Evolutionary conservation across 2,329 filamentous ascomycete genomes (phyloP), one percentile per base, ranked within the genome.

Genomic region (Scytalidium sp.): DNA sequence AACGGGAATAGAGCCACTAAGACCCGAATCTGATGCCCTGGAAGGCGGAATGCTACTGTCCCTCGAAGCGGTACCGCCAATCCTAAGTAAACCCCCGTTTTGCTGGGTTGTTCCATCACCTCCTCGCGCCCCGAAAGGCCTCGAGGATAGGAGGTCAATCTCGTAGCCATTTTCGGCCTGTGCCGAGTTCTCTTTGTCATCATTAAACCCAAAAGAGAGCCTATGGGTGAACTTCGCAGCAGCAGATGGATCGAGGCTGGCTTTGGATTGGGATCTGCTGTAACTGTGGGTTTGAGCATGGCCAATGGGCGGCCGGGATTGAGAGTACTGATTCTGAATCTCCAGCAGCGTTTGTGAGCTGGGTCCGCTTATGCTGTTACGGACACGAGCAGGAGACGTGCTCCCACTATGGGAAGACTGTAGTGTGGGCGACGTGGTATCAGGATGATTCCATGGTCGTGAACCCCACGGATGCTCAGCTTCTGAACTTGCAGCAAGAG

Each of bases 401-500:
- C 73, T 80, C 50, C 75, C 75, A 29, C 65, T 67, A 45, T 67
- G 66, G 9, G 76, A 75, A 41, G 70, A 69, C 8, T 73, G 70
- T 36, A 75, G 63, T 2, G 69, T 66, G 36, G 72, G 68, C 7
- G 70, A 69, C 11, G 71, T 67, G 39, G 66, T 68, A 42, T 82
- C 79, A 20, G 73, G 60, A 6, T 70, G 69, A 55, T 77, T 79
- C 87, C 87, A 90, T 15, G 80, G 77, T 32, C 73, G 72, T 46
- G 67, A 69, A 52, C 61, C 66, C 83, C 85, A 88, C 43, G 76
- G 73, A n/a, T 36, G 32, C 57, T 88, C 85, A 17, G 81, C 80
- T 61, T 90, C 85, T 9, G 87, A 88, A 40, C 83, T 81, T 41
- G 81, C 76, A 52, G 88, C 76, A 36, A 91, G 73, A 51, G 85